Evolutionary conservation across 1,284 basidiomycete species (phyloP).

Genomic region (Ustilago bromivora): DNA sequence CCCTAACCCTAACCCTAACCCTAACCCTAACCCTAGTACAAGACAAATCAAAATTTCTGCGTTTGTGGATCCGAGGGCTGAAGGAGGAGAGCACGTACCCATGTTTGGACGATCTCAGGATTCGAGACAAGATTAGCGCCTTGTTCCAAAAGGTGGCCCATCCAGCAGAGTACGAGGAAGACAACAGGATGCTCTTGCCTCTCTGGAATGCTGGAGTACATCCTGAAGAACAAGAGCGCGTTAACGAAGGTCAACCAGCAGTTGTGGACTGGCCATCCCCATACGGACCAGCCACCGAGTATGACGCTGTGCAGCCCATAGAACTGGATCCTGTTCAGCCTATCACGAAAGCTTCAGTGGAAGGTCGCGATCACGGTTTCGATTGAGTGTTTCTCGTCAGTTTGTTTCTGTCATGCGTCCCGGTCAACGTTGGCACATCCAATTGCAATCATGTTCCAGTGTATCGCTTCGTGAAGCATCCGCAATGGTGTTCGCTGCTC

Average conservation of each 20-base stretch:
- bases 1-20: too few relatives aligned
- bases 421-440: too few relatives aligned
- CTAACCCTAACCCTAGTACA: neutral
- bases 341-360: too few relatives aligned
- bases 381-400: too few relatives aligned
- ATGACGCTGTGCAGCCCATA: neutral
- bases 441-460: too few relatives aligned
- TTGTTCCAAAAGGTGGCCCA: neutral
- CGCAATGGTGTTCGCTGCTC: too few relatives aligned
- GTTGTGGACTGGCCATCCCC: neutral
- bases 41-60: neutral
- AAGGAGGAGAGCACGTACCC: slow-evolving; percentile 2
- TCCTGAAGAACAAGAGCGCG: neutral
- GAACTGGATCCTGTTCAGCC: neutral
- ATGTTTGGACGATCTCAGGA: neutral
- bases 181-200: slow-evolving; percentile 4
- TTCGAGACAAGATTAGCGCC: neutral
- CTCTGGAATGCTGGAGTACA: neutral
- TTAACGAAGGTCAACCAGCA: neutral
- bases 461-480: too few relatives aligned
- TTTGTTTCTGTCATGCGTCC: too few relatives aligned
- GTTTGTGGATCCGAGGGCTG: neutral
- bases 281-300: neutral
- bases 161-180: neutral
- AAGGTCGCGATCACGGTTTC: too few relatives aligned